phyloP scores from a whole-genome alignment of 306 rosid genomes.

The Gastrolobium villosum region DNA sequence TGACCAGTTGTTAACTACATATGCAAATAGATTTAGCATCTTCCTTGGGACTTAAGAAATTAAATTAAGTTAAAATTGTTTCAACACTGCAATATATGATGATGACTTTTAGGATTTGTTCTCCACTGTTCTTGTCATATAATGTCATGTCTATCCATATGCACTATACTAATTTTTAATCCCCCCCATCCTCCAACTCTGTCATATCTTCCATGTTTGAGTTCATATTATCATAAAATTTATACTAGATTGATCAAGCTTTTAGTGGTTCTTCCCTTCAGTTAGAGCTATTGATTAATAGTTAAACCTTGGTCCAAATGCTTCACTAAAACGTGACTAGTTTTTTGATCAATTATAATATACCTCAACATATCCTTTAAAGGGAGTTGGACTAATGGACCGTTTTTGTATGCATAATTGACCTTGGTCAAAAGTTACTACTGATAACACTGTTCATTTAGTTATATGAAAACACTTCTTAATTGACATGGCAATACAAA shows the following conservation, averaged over 20 bases:
- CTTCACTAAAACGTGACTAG: neutral
- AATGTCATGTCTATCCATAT: neutral
- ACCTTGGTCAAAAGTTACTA: neutral
- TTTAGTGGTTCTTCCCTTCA: slow-evolving; percentile 2
- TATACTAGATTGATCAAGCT: slow-evolving; percentile 7
- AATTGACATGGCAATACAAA: slow-evolving; percentile 5
- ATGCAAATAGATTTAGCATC: slow-evolving; percentile 24
- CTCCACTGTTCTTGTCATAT: slow-evolving; percentile 2
- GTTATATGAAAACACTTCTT: slow-evolving; percentile 7
- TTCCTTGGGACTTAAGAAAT: slow-evolving; percentile 2
- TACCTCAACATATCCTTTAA: neutral
- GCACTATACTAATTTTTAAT: neutral
- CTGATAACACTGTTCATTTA: neutral
- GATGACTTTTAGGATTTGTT: slow-evolving; percentile 1
- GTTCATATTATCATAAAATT: neutral
- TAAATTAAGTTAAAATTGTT: slow-evolving; percentile 29
- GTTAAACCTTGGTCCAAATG: slow-evolving; percentile 14
- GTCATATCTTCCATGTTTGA: neutral
- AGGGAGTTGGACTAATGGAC: neutral
- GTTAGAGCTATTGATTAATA: neutral
- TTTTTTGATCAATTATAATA: neutral
- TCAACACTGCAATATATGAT: slow-evolving; percentile 6
- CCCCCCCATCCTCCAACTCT: neutral
- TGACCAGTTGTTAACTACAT: neutral
- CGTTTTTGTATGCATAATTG: neutral